phyloP scores from a whole-genome alignment of 176 grass and related monocot genomes.

The Oryza australiensis region DNA sequence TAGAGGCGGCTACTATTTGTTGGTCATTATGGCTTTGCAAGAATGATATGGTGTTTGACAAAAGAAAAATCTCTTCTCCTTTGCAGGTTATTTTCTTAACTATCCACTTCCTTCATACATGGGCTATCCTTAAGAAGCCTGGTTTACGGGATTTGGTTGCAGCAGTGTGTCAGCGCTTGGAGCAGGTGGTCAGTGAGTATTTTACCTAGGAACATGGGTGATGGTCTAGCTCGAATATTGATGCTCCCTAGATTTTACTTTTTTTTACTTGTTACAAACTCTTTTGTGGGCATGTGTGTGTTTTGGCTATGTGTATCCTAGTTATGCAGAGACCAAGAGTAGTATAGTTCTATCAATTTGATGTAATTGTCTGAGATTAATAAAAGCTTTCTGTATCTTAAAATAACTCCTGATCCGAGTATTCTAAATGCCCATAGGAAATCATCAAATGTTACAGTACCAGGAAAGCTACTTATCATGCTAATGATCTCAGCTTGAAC shows the following conservation, averaged over 20 bases:
- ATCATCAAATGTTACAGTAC: conserved; percentile 60
- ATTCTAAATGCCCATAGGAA: conserved; percentile 91
- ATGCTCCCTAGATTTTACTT: background rate
- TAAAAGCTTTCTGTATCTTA: too few relatives aligned
- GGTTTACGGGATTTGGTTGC: background rate
- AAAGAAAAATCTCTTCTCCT: background rate
- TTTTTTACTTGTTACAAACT: too few relatives aligned
- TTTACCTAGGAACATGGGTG: background rate
- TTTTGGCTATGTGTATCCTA: too few relatives aligned
- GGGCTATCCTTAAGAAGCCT: background rate
- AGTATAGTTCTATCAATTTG: too few relatives aligned
- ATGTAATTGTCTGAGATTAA: too few relatives aligned
- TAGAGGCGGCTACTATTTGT: background rate
- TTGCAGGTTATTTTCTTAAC: background rate
- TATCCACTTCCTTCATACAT: background rate
- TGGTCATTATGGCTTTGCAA: background rate
- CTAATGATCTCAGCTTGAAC: conserved; percentile 66
- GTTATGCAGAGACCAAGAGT: too few relatives aligned
- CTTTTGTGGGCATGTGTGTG: too few relatives aligned
- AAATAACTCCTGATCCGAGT: conserved; percentile 76
- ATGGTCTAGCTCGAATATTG: background rate
- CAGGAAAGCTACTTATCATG: conserved; percentile 62
- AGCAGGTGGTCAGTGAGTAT: background rate
- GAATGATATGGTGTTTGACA: background rate
- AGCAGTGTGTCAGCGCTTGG: background rate